These are phyloP conservation scores for Prototheca wickerhamii DNA, from an alignment of 163 green algal genomes.

Conservation along the genomic window DNA sequence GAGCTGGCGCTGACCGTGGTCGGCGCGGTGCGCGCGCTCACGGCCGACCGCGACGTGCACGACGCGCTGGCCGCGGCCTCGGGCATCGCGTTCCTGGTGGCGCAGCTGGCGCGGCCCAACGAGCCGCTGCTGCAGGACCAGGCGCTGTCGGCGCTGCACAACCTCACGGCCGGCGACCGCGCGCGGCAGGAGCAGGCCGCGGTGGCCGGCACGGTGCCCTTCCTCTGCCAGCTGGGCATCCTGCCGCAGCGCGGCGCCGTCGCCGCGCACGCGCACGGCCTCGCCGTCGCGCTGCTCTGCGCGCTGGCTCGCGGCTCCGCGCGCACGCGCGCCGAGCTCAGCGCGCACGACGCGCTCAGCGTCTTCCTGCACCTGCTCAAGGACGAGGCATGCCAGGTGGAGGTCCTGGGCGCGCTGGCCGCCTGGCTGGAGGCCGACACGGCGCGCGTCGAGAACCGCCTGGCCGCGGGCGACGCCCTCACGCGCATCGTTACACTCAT, in stretches of 20 bases:
- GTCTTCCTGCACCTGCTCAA: conserved; percentile 41
- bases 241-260: conserved; percentile 3
- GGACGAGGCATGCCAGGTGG: conserved; percentile 27
- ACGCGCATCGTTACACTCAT: conserved; percentile 52
- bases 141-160: conserved; percentile 64
- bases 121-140: conserved; percentile 37
- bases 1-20: conserved; percentile 39
- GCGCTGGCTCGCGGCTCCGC: conserved; percentile 46
- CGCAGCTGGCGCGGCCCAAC: conserved; percentile 12
- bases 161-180: conserved; percentile 64
- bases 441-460: conserved; percentile 21
- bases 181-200: conserved; percentile 52
- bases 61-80: conserved; percentile 26
- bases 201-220: conserved; percentile 38
- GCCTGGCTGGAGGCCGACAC: conserved; percentile 64
- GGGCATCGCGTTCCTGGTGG: conserved; percentile 21
- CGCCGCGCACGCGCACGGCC: not conserved
- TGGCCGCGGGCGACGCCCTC: conserved; percentile 42
- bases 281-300: conserved; percentile 59
- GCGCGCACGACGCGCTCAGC: conserved; percentile 39
- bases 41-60: conserved; percentile 45
- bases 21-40: conserved; percentile 47
- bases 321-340: conserved; percentile 43
- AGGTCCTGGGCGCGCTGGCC: conserved; percentile 55
- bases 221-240: conserved; percentile 21